Base-by-base conservation (phyloP, 805 yeast genomes). In the Maudiozyma saulgeensis region DNA sequence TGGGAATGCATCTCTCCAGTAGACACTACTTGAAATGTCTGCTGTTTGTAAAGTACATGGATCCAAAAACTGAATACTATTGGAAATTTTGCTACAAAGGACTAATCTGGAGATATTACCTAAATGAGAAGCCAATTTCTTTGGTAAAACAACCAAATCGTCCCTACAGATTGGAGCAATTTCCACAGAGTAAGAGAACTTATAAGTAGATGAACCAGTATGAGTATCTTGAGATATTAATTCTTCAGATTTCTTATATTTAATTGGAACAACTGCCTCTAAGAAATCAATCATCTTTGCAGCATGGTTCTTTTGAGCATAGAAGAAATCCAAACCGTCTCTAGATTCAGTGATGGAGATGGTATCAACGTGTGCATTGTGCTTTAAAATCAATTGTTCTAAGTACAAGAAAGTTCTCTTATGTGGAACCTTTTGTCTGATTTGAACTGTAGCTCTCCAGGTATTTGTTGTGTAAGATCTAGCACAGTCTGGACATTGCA, bases 401-500 rank as follows among this genome's bases (percentile, higher is more conserved):
- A 93, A 78, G 63, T 87, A 93, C 67, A 91, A 78, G 68, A 93
- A 91, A 8, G 99, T 93, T 76, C 96, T 84, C 72, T 93, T 93
- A 69, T 93, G 99, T 16, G 87, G 80, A 37, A 93, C 99, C 67
- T 95, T 93, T 70, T 93, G 99, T 72, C 99, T 84, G 60, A 95
- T 85, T 73, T 93, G 99, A 37, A 95, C 96, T 28, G 91, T 81
- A 32, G 99, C 97, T 69, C 93, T 84, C 99, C 99, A 93, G 4
- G 98, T 95, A 68, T 93, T 88, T 26, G 95, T 85, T 32, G 99
- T 93, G 63, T 84, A 93, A 0, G 96, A 85, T 68, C 88, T 90
- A 49, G 98, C 99, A 80, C 99, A 93, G 71, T 91, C 98, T 3
- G 96, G 84, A 75, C 99, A 93, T 74, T 93, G 99, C 86, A 86